Conservation (phyloP, 768 basidiomycete genomes). For the Roridomyces roridus region DNA sequence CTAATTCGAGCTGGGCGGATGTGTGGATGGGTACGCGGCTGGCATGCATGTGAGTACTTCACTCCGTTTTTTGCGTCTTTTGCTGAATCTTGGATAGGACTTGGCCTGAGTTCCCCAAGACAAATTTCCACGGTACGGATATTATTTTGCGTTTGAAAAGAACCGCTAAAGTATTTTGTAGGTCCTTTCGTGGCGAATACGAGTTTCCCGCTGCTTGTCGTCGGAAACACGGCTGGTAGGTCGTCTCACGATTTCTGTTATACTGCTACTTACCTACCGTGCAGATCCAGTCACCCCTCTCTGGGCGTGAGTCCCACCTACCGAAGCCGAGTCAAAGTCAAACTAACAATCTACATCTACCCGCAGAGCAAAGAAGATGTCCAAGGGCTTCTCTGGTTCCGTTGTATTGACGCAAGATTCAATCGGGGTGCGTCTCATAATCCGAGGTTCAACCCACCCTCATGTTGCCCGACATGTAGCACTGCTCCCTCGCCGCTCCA, state of each 20-base stretch:
- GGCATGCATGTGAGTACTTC: conserved; percentile 7
- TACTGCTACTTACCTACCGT: background rate
- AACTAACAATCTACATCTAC: background rate
- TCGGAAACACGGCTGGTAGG: conserved; percentile 16
- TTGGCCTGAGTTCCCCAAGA: conserved; percentile 22
- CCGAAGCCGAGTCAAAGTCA: background rate
- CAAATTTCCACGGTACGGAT: conserved; percentile 15
- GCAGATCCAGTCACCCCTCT: conserved; percentile 28
- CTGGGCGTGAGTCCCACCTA: conserved; percentile 6
- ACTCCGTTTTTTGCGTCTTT: background rate
- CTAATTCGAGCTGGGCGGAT: conserved; percentile 2
- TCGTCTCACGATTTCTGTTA: conserved; percentile 35
- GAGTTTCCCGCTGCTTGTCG: conserved; percentile 4
- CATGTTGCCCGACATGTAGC: no score
- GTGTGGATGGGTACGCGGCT: background rate
- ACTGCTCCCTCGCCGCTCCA: no score
- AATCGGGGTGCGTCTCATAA: conserved; percentile 15
- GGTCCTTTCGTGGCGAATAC: conserved; percentile 17
- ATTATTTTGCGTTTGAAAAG: background rate
- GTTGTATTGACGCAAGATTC: conserved; percentile 29
- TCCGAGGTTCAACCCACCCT: no score
- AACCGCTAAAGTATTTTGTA: conserved; percentile 53
- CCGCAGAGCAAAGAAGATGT: conserved; percentile 26
- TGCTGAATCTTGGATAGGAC: background rate
- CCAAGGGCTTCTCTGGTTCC: conserved; percentile 23